phyloP scores from a whole-genome alignment of 2,329 filamentous ascomycete species.

The Aspergillus sergii region DNA sequence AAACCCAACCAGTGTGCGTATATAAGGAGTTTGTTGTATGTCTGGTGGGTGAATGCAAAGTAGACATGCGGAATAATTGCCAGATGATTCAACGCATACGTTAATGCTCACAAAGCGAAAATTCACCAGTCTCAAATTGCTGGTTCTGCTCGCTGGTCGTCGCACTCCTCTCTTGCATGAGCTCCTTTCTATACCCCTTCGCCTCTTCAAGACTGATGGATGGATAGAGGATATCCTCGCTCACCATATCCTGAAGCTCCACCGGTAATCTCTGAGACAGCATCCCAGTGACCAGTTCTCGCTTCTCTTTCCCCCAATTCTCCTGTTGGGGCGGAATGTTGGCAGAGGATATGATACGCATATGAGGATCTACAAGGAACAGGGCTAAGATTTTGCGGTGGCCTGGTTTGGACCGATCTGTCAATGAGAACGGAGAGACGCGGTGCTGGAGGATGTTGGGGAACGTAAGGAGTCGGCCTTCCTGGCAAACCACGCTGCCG shows the following conservation, averaged over 20 bases:
- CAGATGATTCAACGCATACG: conserved; percentile 21
- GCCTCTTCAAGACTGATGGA: conserved; percentile 42
- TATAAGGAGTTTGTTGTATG: too few relatives aligned
- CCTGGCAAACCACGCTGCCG: conserved; percentile 10
- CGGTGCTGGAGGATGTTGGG: conserved; percentile 50
- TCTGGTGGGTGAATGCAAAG: too few relatives aligned
- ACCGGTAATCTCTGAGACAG: conserved; percentile 19
- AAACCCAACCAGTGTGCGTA: too few relatives aligned
- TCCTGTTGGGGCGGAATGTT: conserved; percentile 56
- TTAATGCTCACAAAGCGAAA: conserved; percentile 23
- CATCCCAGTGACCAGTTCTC: conserved; percentile 8
- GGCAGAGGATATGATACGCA: conserved; percentile 54
- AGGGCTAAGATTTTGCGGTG: conserved; percentile 61
- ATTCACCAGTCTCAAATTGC: conserved; percentile 15
- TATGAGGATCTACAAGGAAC: conserved; percentile 61
- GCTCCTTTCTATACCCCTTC: conserved; percentile 35
- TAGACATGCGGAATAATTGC: too few relatives aligned
- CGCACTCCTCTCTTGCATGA: conserved; percentile 44
- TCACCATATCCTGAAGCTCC: conserved; percentile 33
- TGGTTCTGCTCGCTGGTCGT: conserved; percentile 11
- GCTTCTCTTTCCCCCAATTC: conserved; percentile 46
- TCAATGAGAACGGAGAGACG: conserved; percentile 54
- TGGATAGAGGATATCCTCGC: conserved; percentile 21
- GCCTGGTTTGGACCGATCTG: conserved; percentile 55
- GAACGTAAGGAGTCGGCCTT: conserved; percentile 15